phyloP scores from a whole-genome alignment of 345 rosid genomes.

The Lumnitzera racemosa region DNA sequence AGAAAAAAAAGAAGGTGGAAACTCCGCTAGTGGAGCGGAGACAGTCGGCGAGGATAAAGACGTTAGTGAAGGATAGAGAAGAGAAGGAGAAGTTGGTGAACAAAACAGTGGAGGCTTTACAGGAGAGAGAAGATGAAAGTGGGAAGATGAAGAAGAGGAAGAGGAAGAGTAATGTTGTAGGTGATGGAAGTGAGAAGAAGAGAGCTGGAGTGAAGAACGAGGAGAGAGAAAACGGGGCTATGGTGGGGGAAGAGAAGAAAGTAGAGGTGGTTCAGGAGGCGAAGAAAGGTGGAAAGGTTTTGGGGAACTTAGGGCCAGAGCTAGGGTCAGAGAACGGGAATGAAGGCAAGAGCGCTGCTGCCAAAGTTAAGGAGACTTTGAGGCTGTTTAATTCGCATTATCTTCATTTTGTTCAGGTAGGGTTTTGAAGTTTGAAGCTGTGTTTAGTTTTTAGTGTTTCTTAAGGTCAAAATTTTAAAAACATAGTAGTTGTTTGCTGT shows the following conservation, averaged over 20 bases:
- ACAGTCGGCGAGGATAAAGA: constrained; percentile 34
- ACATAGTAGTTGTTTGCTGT: background rate
- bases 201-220: background rate
- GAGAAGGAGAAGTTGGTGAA: constrained; percentile 42
- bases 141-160: constrained; percentile 8
- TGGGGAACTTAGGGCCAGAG: background rate
- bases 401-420: constrained; percentile 77
- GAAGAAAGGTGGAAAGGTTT: constrained; percentile 2
- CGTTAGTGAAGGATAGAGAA: constrained; percentile 15
- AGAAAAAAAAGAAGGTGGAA: background rate
- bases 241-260: constrained; percentile 7
- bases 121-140: constrained; percentile 9
- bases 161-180: constrained; percentile 10
- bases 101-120: constrained; percentile 31
- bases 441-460: background rate
- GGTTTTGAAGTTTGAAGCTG: background rate
- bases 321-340: background rate
- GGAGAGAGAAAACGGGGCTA: constrained; percentile 5
- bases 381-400: constrained; percentile 78
- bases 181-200: background rate
- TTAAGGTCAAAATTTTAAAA: background rate
- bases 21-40: constrained; percentile 14
- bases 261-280: background rate
- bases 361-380: constrained; percentile 54
- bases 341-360: constrained; percentile 40